Evolutionary conservation across 2,329 filamentous ascomycete genomes (phyloP).

Genomic region (Monilinia polystroma): DNA sequence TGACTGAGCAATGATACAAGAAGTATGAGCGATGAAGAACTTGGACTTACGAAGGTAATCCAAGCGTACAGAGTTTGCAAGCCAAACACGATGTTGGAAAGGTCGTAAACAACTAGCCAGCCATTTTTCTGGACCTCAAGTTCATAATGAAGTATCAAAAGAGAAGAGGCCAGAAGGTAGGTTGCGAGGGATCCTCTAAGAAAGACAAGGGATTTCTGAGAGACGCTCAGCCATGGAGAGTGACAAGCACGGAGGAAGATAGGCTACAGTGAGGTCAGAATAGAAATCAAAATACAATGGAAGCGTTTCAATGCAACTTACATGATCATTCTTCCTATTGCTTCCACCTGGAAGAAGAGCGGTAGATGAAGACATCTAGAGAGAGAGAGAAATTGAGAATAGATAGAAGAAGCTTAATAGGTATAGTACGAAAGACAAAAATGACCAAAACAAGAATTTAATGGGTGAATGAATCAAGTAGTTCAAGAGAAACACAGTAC

Average conservation of each 20-base stretch:
- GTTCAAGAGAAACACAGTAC: slow-evolving; percentile 4
- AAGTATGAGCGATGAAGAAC: background rate
- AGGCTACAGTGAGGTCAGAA: slow-evolving; percentile 27
- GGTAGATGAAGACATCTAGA: slow-evolving; percentile 39
- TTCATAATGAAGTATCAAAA: slow-evolving; percentile 36
- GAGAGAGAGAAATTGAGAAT: background rate
- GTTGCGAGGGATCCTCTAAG: slow-evolving; percentile 33
- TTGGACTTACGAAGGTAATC: slow-evolving; percentile 37
- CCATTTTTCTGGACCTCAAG: slow-evolving; percentile 28
- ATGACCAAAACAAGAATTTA: slow-evolving; percentile 15
- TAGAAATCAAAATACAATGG: background rate
- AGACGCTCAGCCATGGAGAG: slow-evolving; percentile 39
- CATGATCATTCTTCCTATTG: slow-evolving; percentile 35
- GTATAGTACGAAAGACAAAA: slow-evolving; percentile 17
- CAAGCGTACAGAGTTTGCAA: slow-evolving; percentile 38
- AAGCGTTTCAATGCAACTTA: slow-evolving; percentile 23
- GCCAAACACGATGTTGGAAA: slow-evolving; percentile 37
- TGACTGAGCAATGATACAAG: background rate
- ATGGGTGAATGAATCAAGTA: slow-evolving; percentile 15
- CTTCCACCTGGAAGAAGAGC: slow-evolving; percentile 38
- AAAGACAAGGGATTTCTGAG: slow-evolving; percentile 35
- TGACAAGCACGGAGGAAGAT: slow-evolving; percentile 42
- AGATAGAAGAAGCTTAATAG: slow-evolving; percentile 15
- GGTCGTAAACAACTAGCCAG: slow-evolving; percentile 35
- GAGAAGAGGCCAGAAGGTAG: slow-evolving; percentile 34